Evolutionary conservation across 345 rosid genomes (phyloP).

Genomic region (Hibiscus tridactylites): DNA sequence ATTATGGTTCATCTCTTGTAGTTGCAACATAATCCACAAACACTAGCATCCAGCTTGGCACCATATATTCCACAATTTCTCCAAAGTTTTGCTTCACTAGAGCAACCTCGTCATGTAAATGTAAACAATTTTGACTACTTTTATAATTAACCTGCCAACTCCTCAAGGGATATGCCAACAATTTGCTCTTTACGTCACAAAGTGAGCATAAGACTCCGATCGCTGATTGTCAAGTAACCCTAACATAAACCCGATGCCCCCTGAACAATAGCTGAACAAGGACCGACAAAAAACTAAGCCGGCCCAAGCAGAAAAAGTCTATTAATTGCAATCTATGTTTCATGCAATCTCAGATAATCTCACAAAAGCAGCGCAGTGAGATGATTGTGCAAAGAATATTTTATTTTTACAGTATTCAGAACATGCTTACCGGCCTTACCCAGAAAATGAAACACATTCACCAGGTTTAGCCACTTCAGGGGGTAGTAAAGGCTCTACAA

Average conservation of each 20-base stretch:
- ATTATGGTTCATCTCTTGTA: no score
- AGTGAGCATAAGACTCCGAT: no score
- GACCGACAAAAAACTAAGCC: neutral
- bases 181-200: no score
- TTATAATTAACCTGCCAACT: no score
- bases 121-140: no score
- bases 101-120: no score
- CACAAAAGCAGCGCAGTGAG: neutral
- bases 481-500: slow-evolving; percentile 75
- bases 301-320: neutral
- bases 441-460: slow-evolving; percentile 59
- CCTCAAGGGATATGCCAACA: no score
- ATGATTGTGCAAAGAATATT: neutral
- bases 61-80: no score
- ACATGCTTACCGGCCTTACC: slow-evolving; percentile 34
- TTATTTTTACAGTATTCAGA: neutral
- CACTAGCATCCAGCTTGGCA: no score
- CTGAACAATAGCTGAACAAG: neutral
- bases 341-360: neutral
- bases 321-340: neutral
- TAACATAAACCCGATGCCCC: neutral
- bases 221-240: neutral
- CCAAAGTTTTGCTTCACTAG: no score
- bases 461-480: slow-evolving; percentile 79
- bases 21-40: no score